Evolutionary conservation across 148 eudicot species (phyloP).

Genomic region (Rhododendron williamsianum): DNA sequence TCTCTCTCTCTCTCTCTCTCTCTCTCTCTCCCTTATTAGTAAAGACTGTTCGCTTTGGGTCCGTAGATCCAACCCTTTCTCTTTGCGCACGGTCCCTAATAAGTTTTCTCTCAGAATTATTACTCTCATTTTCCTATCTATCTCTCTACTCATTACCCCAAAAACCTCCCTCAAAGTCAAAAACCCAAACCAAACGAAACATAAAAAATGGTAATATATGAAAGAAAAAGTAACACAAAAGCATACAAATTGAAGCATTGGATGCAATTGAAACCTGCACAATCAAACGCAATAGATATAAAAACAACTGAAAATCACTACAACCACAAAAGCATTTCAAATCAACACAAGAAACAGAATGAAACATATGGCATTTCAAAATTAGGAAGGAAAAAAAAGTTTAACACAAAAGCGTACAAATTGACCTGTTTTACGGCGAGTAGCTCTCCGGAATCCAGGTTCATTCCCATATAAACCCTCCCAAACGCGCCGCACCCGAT

Average conservation of each 20-base stretch:
- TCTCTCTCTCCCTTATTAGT: too few relatives aligned
- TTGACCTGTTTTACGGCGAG: conserved; percentile 86
- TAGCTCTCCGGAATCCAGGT: conserved; percentile 88
- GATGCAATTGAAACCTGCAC: conserved; percentile 73
- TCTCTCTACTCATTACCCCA: too few relatives aligned
- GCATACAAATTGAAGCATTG: conserved; percentile 32
- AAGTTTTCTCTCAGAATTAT: too few relatives aligned
- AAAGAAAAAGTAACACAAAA: background rate
- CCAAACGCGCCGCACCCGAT: conserved; percentile 96
- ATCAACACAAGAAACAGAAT: background rate
- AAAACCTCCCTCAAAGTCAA: too few relatives aligned
- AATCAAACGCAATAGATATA: background rate
- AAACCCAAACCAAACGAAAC: too few relatives aligned
- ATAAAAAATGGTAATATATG: background rate
- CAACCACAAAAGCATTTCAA: background rate
- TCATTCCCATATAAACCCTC: conserved; percentile 96
- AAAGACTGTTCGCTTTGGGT: too few relatives aligned
- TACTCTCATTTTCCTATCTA: too few relatives aligned
- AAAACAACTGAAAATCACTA: background rate
- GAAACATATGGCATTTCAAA: background rate
- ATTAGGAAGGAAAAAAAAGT: background rate
- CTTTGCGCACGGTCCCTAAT: too few relatives aligned
- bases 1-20: too few relatives aligned
- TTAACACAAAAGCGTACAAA: background rate
- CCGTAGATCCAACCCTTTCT: too few relatives aligned